Conservation (phyloP, 1,139 yeast genomes). For the Candida glucosophila region DNA sequence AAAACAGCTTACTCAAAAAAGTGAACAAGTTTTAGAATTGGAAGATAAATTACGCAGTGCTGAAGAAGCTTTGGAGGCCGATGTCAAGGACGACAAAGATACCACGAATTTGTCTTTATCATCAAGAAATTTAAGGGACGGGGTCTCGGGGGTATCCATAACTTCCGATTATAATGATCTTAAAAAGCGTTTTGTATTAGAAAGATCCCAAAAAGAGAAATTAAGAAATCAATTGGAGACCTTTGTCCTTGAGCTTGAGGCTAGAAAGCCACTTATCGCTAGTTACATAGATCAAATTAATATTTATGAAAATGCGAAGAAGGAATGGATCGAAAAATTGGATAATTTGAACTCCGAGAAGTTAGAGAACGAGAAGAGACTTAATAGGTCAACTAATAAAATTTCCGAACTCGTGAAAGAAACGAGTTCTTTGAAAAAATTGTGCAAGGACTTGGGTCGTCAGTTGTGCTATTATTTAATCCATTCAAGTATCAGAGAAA, state of each 20-base stretch:
- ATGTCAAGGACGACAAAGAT: constrained; percentile 32
- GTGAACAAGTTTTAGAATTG: constrained; percentile 25
- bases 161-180: constrained; percentile 60
- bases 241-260: constrained; percentile 69
- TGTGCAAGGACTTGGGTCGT: constrained; percentile 65
- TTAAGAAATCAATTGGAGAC: constrained; percentile 64
- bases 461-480: constrained; percentile 70
- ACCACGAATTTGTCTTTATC: constrained; percentile 29
- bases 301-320: constrained; percentile 32
- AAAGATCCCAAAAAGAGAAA: constrained; percentile 61
- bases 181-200: constrained; percentile 61
- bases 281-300: constrained; percentile 51
- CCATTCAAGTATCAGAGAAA: constrained; percentile 51
- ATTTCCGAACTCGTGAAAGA: constrained; percentile 26
- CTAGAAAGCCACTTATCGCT: constrained; percentile 69
- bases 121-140: constrained; percentile 37
- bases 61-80: constrained; percentile 35
- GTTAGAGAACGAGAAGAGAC: constrained; percentile 32
- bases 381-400: constrained; percentile 48
- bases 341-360: constrained; percentile 32
- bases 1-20: constrained; percentile 14
- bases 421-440: constrained; percentile 29
- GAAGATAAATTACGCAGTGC: constrained; percentile 31
- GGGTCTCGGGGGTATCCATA: constrained; percentile 59
- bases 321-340: constrained; percentile 31